These are phyloP conservation scores for Debaryomyces castellii DNA, from an alignment of 805 yeast species.

Conservation along the genomic window DNA sequence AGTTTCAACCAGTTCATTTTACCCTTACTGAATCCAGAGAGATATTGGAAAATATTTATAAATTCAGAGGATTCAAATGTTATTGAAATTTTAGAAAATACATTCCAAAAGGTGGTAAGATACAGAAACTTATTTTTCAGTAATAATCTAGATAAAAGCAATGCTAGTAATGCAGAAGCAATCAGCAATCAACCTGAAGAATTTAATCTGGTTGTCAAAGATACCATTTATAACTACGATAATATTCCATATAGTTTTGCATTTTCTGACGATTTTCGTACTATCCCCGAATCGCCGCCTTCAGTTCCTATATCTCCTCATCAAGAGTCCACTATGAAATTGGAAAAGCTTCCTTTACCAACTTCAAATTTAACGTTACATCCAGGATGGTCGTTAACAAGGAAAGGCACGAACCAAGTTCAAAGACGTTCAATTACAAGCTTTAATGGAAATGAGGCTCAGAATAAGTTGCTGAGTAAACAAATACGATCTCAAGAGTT, in stretches of 20 bases:
- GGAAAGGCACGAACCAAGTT: conserved; percentile 22
- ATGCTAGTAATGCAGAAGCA: background rate
- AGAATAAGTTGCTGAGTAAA: background rate
- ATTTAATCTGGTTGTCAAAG: background rate
- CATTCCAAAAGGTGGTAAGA: conserved; percentile 40
- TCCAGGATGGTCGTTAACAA: conserved; percentile 11
- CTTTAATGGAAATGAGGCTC: background rate
- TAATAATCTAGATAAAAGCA: background rate
- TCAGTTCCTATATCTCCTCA: conserved; percentile 42
- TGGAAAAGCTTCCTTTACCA: background rate
- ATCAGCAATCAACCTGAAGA: background rate
- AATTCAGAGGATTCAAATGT: conserved; percentile 27
- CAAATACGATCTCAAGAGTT: too few species aligned
- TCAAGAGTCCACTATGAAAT: conserved; percentile 5
- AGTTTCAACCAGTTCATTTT: conserved; percentile 51
- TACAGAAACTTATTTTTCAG: conserved; percentile 38
- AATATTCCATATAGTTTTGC: conserved; percentile 3
- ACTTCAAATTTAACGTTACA: background rate
- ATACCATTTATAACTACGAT: background rate
- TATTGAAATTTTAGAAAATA: conserved; percentile 28
- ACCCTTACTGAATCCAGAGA: conserved; percentile 69
- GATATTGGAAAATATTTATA: conserved; percentile 64
- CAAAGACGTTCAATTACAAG: conserved; percentile 23
- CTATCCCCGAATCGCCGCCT: conserved; percentile 44
- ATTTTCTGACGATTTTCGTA: conserved; percentile 17